Conservation (phyloP, 176 grass and related monocot species). For the Tillandsia fasciculata region DNA sequence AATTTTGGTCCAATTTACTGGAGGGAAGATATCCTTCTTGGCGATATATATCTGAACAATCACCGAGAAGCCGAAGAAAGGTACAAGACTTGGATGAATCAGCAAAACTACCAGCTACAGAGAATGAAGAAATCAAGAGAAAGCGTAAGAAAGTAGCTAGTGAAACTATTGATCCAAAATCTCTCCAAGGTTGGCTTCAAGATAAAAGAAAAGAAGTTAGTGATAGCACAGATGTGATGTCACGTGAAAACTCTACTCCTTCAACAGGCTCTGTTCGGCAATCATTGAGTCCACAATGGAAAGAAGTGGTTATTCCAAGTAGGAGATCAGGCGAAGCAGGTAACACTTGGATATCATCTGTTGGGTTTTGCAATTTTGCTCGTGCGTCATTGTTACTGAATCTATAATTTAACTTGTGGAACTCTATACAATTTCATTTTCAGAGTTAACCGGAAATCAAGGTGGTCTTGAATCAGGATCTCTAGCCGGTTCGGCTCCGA, state of each 20-base stretch:
- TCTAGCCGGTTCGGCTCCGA: background rate
- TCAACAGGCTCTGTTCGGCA: conserved; percentile 24
- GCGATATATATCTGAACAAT: conserved; percentile 61
- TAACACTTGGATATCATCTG: background rate
- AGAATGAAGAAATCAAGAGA: conserved; percentile 39
- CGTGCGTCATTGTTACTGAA: background rate
- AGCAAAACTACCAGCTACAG: conserved; percentile 28
- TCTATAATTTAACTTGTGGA: background rate
- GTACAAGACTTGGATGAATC: conserved; percentile 37
- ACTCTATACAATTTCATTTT: conserved; percentile 1
- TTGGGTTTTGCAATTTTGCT: background rate
- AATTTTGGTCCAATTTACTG: conserved; percentile 76
- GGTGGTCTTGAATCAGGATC: background rate
- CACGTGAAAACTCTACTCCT: conserved; percentile 19
- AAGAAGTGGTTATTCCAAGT: conserved; percentile 38
- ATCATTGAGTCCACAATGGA: conserved; percentile 35
- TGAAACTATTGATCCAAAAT: conserved; percentile 29
- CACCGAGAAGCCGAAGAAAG: conserved; percentile 67
- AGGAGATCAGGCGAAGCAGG: background rate
- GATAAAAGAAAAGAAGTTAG: conserved; percentile 20
- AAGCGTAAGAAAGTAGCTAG: conserved; percentile 46
- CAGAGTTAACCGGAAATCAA: conserved; percentile 4
- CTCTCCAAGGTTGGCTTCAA: conserved; percentile 20
- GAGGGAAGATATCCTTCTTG: conserved; percentile 50
- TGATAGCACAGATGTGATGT: conserved; percentile 19